These are phyloP conservation scores for Lecanicillium sp. DNA, from an alignment of 2,329 filamentous ascomycete genomes.

Conservation along the genomic window DNA sequence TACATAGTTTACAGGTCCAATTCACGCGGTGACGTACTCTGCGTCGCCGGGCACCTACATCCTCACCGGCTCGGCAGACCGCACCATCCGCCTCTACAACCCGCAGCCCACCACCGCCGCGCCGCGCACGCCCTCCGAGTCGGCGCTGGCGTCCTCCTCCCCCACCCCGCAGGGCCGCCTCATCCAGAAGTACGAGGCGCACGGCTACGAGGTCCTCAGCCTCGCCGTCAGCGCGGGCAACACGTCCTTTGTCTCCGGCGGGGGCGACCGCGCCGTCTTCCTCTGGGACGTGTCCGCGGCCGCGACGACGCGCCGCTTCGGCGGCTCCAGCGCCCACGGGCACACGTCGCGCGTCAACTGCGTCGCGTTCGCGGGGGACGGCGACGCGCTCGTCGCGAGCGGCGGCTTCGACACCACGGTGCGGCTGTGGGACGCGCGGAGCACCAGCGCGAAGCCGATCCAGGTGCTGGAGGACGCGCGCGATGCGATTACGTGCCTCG, in stretches of 20 bases:
- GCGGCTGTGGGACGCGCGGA: constrained; percentile 66
- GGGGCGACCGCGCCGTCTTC: constrained; percentile 86
- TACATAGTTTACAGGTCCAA: constrained; percentile 48
- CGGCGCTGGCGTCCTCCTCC: constrained; percentile 23
- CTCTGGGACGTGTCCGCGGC: constrained; percentile 89
- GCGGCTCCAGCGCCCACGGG: constrained; percentile 46
- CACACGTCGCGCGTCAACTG: constrained; percentile 72
- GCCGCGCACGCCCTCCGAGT: constrained; percentile 20
- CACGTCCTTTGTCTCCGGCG: constrained; percentile 75
- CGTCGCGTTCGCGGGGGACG: constrained; percentile 71
- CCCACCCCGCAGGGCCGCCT: constrained; percentile 48
- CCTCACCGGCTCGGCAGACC: constrained; percentile 80
- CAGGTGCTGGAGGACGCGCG: constrained; percentile 68
- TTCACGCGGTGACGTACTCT: constrained; percentile 69
- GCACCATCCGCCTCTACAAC: constrained; percentile 81
- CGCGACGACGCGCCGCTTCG: constrained; percentile 69
- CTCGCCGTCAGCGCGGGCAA: constrained; percentile 72
- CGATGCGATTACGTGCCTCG: constrained; percentile 57
- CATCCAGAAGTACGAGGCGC: constrained; percentile 82
- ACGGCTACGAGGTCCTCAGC: constrained; percentile 88
- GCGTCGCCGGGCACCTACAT: constrained; percentile 69
- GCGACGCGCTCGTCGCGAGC: constrained; percentile 65
- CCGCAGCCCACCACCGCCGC: constrained; percentile 43
- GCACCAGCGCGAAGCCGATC: constrained; percentile 53
- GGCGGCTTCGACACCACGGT: constrained; percentile 72